Conservation (phyloP, 2,329 filamentous ascomycete genomes). For the Hyphodiscus sp. region DNA sequence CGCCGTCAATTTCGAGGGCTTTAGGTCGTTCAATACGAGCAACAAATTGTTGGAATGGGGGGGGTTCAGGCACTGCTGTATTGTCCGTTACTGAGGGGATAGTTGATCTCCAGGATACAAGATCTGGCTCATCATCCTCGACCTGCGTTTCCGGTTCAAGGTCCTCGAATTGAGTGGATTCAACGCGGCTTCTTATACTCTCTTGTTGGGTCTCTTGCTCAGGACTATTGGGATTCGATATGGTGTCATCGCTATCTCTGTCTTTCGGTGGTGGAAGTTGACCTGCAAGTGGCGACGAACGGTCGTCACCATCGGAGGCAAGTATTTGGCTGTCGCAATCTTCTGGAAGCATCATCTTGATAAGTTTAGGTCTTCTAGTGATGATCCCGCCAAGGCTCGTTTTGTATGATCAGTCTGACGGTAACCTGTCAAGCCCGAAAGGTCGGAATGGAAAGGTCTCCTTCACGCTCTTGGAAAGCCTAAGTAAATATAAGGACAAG, state of each 20-base stretch:
- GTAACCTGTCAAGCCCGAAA: too few relatives aligned
- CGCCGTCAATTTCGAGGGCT: background rate
- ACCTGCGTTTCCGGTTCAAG: slow-evolving; percentile 16
- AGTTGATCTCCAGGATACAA: too few relatives aligned
- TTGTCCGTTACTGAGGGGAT: too few relatives aligned
- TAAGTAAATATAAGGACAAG: too few relatives aligned
- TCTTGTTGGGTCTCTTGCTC: slow-evolving; percentile 1
- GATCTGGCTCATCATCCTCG: background rate
- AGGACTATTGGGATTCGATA: background rate
- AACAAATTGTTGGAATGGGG: background rate
- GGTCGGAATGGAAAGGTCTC: too few relatives aligned
- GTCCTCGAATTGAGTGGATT: slow-evolving; percentile 18
- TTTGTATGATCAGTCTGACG: background rate
- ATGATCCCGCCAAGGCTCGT: background rate
- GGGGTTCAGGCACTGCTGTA: background rate
- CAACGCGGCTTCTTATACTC: slow-evolving; percentile 10
- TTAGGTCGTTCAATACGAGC: background rate
- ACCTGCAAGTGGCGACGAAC: background rate
- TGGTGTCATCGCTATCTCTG: background rate
- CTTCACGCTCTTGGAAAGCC: too few relatives aligned
- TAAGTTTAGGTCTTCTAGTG: background rate
- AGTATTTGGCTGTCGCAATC: slow-evolving; percentile 14
- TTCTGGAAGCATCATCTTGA: background rate
- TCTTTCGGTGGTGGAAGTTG: background rate
- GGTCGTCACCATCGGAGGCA: background rate